Evolutionary conservation across 2,329 filamentous ascomycete genomes (phyloP).

Genomic region (Microascus cirrosus): DNA sequence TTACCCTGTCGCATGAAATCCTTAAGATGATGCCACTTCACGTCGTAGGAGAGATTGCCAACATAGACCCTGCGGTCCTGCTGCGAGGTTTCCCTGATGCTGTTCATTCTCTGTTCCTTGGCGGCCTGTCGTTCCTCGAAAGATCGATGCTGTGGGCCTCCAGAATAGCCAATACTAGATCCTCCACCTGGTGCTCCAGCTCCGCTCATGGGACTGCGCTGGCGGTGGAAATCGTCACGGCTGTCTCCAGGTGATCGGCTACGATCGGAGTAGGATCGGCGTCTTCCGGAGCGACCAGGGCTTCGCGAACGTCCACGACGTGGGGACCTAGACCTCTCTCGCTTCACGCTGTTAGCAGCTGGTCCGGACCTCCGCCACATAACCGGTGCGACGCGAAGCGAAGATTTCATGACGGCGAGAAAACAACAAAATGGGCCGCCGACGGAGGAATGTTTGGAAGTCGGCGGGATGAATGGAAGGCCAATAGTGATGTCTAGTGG

Average conservation of each 20-base stretch:
- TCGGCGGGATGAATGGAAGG: background rate
- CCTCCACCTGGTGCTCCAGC: slow-evolving; percentile 59
- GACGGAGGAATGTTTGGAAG: background rate
- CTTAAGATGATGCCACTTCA: slow-evolving; percentile 99
- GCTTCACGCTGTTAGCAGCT: slow-evolving; percentile 33
- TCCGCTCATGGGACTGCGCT: slow-evolving; percentile 77
- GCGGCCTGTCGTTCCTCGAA: slow-evolving; percentile 75
- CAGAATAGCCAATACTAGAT: slow-evolving; percentile 53
- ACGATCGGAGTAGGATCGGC: slow-evolving; percentile 69
- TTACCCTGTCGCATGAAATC: slow-evolving; percentile 99
- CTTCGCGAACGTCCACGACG: slow-evolving; percentile 76
- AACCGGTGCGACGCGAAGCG: background rate
- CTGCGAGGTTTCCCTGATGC: slow-evolving; percentile 85
- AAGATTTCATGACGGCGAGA: background rate
- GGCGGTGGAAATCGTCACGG: slow-evolving; percentile 66
- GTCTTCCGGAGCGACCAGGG: slow-evolving; percentile 56
- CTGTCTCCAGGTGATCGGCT: slow-evolving; percentile 59
- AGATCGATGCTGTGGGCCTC: slow-evolving; percentile 49
- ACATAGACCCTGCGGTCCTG: slow-evolving; percentile 99
- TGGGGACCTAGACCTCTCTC: slow-evolving; percentile 73
- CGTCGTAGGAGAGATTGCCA: slow-evolving; percentile 97
- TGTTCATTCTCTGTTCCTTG: slow-evolving; percentile 94
- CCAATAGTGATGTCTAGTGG: background rate
- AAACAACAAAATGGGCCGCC: background rate
- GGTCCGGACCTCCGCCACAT: background rate